Conservation (phyloP, 176 grass and related monocot species). For the Phyllostachys edulis region DNA sequence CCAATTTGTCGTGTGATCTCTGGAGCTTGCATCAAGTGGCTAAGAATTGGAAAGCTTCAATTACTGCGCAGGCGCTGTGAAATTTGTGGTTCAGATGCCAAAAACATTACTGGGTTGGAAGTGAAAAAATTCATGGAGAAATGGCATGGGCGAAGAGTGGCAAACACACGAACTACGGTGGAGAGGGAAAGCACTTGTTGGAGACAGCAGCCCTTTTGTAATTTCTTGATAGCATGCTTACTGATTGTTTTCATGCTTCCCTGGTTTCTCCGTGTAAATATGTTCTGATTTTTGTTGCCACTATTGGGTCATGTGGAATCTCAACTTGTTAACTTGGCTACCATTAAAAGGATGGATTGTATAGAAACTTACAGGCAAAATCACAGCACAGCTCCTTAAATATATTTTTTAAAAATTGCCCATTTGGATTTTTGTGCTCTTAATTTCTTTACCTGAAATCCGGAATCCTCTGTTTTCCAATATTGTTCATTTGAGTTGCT, state of each 20-base stretch:
- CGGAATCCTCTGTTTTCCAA: background rate
- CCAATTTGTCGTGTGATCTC: background rate
- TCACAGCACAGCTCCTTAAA: slow-evolving; percentile 5
- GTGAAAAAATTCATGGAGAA: slow-evolving; percentile 60
- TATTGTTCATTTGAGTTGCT: background rate
- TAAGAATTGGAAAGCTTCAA: slow-evolving; percentile 21
- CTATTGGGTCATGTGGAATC: slow-evolving; percentile 2
- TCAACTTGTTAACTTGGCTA: background rate
- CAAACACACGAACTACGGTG: background rate
- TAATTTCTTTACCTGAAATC: background rate
- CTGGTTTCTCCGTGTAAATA: slow-evolving; percentile 69
- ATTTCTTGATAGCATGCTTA: slow-evolving; percentile 62
- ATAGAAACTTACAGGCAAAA: background rate
- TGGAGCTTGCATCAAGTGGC: background rate
- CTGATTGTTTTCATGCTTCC: slow-evolving; percentile 68
- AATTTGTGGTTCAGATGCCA: slow-evolving; percentile 65
- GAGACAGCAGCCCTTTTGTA: slow-evolving; percentile 55
- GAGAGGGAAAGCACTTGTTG: slow-evolving; percentile 45
- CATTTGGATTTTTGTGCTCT: background rate
- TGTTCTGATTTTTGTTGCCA: slow-evolving; percentile 50
- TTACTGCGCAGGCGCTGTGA: slow-evolving; percentile 52
- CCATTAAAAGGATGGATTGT: background rate
- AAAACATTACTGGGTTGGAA: slow-evolving; percentile 62
- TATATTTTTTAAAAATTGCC: background rate
- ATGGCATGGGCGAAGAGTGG: slow-evolving; percentile 55